A percentile compares a stretch with the other conserved stretches of the same genome.
Conservation (phyloP, 495 filamentous ascomycete genomes). For the Penicillium arizonense region DNA sequence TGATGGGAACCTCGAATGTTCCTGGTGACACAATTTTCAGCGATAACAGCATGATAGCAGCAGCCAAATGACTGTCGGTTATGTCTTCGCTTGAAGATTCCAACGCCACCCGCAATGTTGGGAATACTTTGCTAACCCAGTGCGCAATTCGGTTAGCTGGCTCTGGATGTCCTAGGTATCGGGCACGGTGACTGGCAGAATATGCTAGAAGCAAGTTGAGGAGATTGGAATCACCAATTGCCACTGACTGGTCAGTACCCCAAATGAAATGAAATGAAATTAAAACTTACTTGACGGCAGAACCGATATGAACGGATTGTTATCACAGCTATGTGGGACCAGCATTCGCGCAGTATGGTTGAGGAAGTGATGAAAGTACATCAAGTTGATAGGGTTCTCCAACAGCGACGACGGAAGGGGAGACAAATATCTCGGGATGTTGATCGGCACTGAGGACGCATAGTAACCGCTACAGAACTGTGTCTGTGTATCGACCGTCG, state of each 20-base stretch:
- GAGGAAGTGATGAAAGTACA: constrained; percentile 76
- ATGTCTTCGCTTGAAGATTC: constrained; percentile 56
- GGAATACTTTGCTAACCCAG: constrained; percentile 79
- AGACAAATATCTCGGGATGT: constrained; percentile 62
- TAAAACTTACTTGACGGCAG: constrained; percentile 62
- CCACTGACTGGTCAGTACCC: constrained; percentile 48
- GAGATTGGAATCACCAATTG: constrained; percentile 63
- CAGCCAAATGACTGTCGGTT: constrained; percentile 73
- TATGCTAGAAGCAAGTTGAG: constrained; percentile 79
- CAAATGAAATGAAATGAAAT: neutral
- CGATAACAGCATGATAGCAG: constrained; percentile 83
- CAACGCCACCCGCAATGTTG: constrained; percentile 66
- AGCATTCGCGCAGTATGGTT: constrained; percentile 75
- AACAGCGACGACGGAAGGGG: constrained; percentile 66
- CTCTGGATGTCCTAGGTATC: constrained; percentile 70
- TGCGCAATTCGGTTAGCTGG: constrained; percentile 74
- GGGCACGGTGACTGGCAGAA: constrained; percentile 77
- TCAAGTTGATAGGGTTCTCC: constrained; percentile 75
- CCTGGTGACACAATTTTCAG: constrained; percentile 84
- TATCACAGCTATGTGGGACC: constrained; percentile 71
- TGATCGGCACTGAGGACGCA: constrained; percentile 62
- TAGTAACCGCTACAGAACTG: constrained; percentile 56
- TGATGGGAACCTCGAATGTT: constrained; percentile 69
- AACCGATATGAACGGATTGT: constrained; percentile 72
- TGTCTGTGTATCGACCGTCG: constrained; percentile 7